Percentiles rank a stretch among this genome's conserved stretches.
Conservation (phyloP, 176 grass and related monocot species). For the Oryza coarctata region DNA sequence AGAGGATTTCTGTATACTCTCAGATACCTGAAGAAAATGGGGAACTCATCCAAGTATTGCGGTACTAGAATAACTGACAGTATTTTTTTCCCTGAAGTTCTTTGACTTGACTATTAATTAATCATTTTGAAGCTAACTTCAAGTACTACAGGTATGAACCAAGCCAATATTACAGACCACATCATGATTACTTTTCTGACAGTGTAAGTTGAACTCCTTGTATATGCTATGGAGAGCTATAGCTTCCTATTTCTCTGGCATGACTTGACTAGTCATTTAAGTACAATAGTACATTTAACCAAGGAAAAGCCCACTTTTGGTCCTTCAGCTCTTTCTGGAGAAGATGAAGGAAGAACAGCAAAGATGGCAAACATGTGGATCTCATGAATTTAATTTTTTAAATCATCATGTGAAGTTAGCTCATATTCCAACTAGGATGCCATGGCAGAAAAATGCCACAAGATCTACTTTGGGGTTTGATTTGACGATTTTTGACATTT, state of each 20-base stretch:
- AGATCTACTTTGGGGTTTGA: not conserved
- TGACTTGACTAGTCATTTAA: not conserved
- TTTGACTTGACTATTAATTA: not conserved
- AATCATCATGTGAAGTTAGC: not conserved
- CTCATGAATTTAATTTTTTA: not conserved
- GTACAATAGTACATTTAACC: not conserved
- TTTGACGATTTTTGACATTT: not conserved
- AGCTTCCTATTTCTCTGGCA: slow-evolving; percentile 23
- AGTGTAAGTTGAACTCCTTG: slow-evolving; percentile 61
- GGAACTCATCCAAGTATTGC: slow-evolving; percentile 85
- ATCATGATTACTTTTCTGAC: slow-evolving; percentile 95
- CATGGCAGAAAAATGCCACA: not conserved
- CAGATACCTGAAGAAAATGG: slow-evolving; percentile 89
- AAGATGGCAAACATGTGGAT: not conserved
- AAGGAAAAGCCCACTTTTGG: not conserved
- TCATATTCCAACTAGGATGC: not conserved
- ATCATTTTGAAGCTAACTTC: slow-evolving; percentile 10
- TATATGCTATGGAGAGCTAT: not conserved
- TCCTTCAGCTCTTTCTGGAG: not conserved
- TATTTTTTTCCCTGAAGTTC: slow-evolving; percentile 8
- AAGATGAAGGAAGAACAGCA: not conserved
- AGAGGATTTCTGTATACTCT: slow-evolving; percentile 82
- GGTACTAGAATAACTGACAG: slow-evolving; percentile 35
- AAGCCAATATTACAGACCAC: slow-evolving; percentile 74
- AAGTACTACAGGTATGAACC: slow-evolving; percentile 71